phyloP scores from a whole-genome alignment of 1,284 basidiomycete species.

The Ustilago nuda region DNA sequence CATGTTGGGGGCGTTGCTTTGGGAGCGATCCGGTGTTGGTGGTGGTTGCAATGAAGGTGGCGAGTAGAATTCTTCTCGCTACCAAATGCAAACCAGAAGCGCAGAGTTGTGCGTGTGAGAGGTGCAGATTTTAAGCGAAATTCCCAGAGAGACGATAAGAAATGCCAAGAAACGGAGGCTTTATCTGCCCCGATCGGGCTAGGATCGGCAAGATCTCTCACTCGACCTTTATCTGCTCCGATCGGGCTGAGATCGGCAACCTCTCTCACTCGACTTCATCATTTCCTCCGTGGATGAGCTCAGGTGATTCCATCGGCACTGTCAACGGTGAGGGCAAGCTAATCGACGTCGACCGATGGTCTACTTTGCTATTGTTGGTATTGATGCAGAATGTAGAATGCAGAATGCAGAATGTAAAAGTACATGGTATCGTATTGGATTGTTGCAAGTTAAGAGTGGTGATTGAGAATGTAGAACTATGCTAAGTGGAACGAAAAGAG shows the following conservation, averaged over 20 bases:
- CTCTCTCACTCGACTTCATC: background rate
- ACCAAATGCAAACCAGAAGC: background rate
- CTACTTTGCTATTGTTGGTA: no score
- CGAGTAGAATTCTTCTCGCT: conserved; percentile 3
- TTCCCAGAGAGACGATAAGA: conserved; percentile 5
- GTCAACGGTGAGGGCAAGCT: no score
- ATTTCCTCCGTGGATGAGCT: no score
- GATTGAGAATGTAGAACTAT: background rate
- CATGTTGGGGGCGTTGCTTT: conserved; percentile 41
- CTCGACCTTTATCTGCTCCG: background rate
- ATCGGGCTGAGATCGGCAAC: background rate
- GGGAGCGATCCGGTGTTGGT: background rate
- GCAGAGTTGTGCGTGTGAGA: conserved; percentile 3
- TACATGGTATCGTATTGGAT: no score
- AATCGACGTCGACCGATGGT: no score
- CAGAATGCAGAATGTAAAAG: no score
- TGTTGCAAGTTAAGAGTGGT: no score
- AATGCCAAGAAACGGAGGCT: background rate
- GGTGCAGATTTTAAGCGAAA: conserved; percentile 1
- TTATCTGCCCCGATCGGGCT: background rate
- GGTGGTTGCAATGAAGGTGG: conserved; percentile 13
- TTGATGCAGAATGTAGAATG: no score
- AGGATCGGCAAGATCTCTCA: background rate
- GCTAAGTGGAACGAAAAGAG: background rate
- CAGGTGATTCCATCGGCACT: no score